A percentile compares a stretch with the other conserved stretches of the same genome.
Conservation (phyloP, 306 rosid genomes). For the Senna tora region DNA sequence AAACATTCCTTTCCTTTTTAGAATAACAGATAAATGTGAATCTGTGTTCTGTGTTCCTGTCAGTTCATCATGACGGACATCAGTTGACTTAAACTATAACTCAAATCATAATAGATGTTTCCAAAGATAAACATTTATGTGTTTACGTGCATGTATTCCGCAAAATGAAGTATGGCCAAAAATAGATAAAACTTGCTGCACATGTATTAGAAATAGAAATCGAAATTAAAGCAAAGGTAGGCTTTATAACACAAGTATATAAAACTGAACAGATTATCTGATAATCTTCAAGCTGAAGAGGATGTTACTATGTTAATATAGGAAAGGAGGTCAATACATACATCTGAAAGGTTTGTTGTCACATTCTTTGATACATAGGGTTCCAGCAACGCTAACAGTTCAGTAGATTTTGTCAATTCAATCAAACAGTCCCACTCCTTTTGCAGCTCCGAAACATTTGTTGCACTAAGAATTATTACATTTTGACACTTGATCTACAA, state of each 20-base stretch:
- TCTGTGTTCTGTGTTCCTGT: no score
- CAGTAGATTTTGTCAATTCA: conserved; percentile 67
- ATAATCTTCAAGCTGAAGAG: no score
- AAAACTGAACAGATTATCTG: no score
- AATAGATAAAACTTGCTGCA: not conserved
- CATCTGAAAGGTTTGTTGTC: conserved; percentile 71
- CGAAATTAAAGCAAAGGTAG: not conserved
- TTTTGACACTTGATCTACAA: conserved; percentile 91
- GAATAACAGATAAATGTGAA: no score
- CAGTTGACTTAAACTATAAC: not conserved
- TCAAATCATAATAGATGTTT: not conserved
- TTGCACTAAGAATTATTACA: conserved; percentile 68
- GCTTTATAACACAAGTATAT: no score
- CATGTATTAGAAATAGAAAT: no score
- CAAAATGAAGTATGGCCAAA: no score
- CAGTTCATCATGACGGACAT: no score
- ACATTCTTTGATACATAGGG: conserved; percentile 62
- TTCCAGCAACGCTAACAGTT: conserved; percentile 57
- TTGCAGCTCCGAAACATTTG: conserved; percentile 72
- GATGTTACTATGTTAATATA: not conserved
- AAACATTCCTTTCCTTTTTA: no score
- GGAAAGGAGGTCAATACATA: conserved; percentile 40
- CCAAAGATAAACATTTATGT: not conserved
- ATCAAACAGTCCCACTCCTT: conserved; percentile 84
- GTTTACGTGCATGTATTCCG: no score